phyloP scores from a whole-genome alignment of 1,284 basidiomycete species.

The Marasmius tenuissimus region DNA sequence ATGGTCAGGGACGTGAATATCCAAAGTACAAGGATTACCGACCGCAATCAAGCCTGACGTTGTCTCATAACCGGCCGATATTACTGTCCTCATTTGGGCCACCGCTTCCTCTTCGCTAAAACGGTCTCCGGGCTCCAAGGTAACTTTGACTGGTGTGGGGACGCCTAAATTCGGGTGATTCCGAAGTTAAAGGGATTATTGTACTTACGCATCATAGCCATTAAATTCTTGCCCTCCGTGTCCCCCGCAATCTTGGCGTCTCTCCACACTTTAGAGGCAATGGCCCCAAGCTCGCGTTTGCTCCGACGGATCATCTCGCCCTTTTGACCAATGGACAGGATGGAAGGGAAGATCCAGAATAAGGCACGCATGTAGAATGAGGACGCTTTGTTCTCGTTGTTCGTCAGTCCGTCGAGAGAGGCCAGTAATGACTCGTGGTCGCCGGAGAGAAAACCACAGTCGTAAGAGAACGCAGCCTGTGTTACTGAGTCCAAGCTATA shows the following conservation, averaged over 20 bases:
- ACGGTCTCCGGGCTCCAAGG: slow-evolving; percentile 25
- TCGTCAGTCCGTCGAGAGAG: slow-evolving; percentile 55
- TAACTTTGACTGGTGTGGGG: slow-evolving; percentile 38
- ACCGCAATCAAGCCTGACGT: slow-evolving; percentile 56
- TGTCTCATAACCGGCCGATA: slow-evolving; percentile 65
- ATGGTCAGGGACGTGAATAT: slow-evolving; percentile 2
- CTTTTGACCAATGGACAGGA: slow-evolving; percentile 54
- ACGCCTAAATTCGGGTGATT: background rate
- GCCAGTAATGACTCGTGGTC: slow-evolving; percentile 44
- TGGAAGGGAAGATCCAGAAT: slow-evolving; percentile 56
- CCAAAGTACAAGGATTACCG: slow-evolving; percentile 16
- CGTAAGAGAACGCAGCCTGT: slow-evolving; percentile 55
- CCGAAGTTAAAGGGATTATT: slow-evolving; percentile 9
- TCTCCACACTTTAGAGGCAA: slow-evolving; percentile 49
- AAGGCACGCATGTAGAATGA: slow-evolving; percentile 65
- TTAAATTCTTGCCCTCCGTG: slow-evolving; percentile 41
- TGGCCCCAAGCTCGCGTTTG: slow-evolving; percentile 48
- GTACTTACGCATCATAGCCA: slow-evolving; percentile 50
- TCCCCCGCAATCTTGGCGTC: slow-evolving; percentile 47
- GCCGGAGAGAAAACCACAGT: slow-evolving; percentile 53
- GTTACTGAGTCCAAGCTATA: slow-evolving; percentile 54
- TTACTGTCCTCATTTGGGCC: slow-evolving; percentile 58
- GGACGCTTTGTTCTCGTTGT: slow-evolving; percentile 51
- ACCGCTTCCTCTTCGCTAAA: slow-evolving; percentile 51
- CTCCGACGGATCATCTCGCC: slow-evolving; percentile 54